phyloP scores from a whole-genome alignment of 495 filamentous ascomycete genomes.

The Penicillium egyptiacum region DNA sequence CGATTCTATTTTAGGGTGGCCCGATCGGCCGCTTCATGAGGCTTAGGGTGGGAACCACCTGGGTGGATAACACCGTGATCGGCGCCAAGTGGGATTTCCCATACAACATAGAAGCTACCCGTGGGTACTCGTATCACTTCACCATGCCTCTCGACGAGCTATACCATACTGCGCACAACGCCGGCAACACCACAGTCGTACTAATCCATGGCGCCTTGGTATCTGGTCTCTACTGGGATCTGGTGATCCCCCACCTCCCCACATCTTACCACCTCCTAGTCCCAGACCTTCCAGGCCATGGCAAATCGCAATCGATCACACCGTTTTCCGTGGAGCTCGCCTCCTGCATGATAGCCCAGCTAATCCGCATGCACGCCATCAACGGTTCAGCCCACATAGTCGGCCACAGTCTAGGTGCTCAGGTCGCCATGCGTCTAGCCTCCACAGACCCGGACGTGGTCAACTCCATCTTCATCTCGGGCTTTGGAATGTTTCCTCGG shows the following conservation, averaged over 20 bases:
- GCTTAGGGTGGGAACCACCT: too few relatives aligned
- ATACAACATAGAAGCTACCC: too few relatives aligned
- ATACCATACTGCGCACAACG: neutral
- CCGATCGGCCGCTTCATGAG: too few relatives aligned
- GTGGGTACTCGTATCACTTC: neutral
- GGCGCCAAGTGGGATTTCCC: too few relatives aligned
- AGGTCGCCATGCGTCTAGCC: slow-evolving; percentile 17
- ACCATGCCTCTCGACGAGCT: neutral
- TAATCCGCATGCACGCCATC: slow-evolving; percentile 13
- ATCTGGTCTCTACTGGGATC: slow-evolving; percentile 15
- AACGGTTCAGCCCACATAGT: slow-evolving; percentile 13
- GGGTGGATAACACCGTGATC: too few relatives aligned
- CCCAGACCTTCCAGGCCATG: slow-evolving; percentile 24
- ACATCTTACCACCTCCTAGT: slow-evolving; percentile 19
- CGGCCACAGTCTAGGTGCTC: slow-evolving; percentile 20
- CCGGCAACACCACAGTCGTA: slow-evolving; percentile 14
- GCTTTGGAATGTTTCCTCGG: slow-evolving; percentile 6
- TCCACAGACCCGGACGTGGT: slow-evolving; percentile 4
- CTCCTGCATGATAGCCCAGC: neutral
- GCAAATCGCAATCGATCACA: slow-evolving; percentile 9
- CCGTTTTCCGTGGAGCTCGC: slow-evolving; percentile 17
- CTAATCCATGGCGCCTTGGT: slow-evolving; percentile 23
- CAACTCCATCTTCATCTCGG: slow-evolving; percentile 7
- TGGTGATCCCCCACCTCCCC: slow-evolving; percentile 15
- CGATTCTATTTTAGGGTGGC: too few relatives aligned